Evolutionary conservation across 495 filamentous ascomycete genomes (phyloP).

Genomic region (Amniculicola lignicola): DNA sequence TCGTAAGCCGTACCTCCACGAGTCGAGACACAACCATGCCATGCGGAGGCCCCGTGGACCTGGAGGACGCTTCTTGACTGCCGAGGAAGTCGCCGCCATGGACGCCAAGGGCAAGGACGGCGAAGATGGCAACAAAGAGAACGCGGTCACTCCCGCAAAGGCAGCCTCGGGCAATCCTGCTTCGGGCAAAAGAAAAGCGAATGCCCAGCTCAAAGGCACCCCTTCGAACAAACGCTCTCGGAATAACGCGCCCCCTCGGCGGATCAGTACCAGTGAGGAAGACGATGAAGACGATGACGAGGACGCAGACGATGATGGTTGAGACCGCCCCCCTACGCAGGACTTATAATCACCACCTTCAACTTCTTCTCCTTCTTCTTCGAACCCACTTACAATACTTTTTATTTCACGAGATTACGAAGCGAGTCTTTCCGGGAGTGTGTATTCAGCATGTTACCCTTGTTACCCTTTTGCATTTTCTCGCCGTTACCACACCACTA

Average conservation of each 20-base stretch:
- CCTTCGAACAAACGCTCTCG: conserved; percentile 56
- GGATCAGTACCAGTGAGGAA: conserved; percentile 34
- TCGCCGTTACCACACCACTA: conserved; percentile 2
- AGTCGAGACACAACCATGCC: conserved; percentile 98
- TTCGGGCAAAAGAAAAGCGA: conserved; percentile 43
- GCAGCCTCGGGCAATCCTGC: conserved; percentile 45
- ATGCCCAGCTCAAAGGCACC: conserved; percentile 40
- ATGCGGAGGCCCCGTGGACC: conserved; percentile 95
- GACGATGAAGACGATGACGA: conserved; percentile 38
- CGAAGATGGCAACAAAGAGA: conserved; percentile 39
- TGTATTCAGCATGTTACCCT: conserved; percentile 12
- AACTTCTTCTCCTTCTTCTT: conserved; percentile 3
- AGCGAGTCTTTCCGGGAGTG: conserved; percentile 16
- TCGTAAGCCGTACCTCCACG: conserved; percentile 94
- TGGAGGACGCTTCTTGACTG: conserved; percentile 94
- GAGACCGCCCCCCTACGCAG: neutral
- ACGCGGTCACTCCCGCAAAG: conserved; percentile 31
- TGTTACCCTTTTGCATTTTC: neutral
- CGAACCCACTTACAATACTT: neutral
- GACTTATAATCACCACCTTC: neutral
- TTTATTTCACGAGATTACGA: conserved; percentile 23
- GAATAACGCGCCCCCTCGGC: conserved; percentile 34
- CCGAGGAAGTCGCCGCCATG: conserved; percentile 94
- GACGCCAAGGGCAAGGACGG: conserved; percentile 56
- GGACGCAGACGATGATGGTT: conserved; percentile 36